A percentile compares a stretch with the other conserved stretches of the same genome.
phyloP scores from a whole-genome alignment of 192 early-diverging fungal genomes.

The Dimargaris cristalligena region DNA sequence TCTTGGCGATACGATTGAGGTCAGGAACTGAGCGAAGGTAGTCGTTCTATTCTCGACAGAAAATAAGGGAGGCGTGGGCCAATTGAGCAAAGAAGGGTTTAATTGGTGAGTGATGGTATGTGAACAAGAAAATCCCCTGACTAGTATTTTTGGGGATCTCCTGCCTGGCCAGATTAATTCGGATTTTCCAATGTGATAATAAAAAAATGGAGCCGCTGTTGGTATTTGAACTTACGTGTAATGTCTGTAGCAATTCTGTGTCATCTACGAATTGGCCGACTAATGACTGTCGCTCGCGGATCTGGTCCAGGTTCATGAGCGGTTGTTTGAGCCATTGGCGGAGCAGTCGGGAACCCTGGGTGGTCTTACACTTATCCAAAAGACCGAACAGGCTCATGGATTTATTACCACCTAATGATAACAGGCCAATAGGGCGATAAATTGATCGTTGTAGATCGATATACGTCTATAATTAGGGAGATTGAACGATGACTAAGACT shows the following conservation, averaged over 20 bases:
- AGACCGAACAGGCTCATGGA: slow-evolving; percentile 63
- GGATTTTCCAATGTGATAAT: no score
- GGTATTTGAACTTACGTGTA: slow-evolving; percentile 24
- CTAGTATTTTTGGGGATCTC: no score
- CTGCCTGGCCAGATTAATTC: no score
- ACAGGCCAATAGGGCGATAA: no score
- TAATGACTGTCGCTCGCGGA: slow-evolving; percentile 57
- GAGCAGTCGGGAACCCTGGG: slow-evolving; percentile 68
- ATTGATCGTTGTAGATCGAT: no score
- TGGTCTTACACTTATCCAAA: slow-evolving; percentile 76
- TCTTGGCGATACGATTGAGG: slow-evolving; percentile 69
- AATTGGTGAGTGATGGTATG: no score
- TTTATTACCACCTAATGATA: slow-evolving; percentile 23
- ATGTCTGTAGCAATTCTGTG: slow-evolving; percentile 38
- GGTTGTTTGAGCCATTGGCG: slow-evolving; percentile 91
- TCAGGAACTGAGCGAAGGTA: slow-evolving; percentile 74
- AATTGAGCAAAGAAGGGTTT: no score
- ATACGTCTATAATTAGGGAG: no score
- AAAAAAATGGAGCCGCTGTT: no score
- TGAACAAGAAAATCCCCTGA: no score
- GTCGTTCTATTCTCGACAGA: slow-evolving; percentile 21
- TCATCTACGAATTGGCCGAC: slow-evolving; percentile 53
- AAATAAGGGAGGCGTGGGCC: no score
- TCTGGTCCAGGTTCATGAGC: slow-evolving; percentile 48
- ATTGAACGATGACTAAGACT: no score